Base-by-base conservation (phyloP, 306 rosid genomes). In the Casuarina equisetifolia region DNA sequence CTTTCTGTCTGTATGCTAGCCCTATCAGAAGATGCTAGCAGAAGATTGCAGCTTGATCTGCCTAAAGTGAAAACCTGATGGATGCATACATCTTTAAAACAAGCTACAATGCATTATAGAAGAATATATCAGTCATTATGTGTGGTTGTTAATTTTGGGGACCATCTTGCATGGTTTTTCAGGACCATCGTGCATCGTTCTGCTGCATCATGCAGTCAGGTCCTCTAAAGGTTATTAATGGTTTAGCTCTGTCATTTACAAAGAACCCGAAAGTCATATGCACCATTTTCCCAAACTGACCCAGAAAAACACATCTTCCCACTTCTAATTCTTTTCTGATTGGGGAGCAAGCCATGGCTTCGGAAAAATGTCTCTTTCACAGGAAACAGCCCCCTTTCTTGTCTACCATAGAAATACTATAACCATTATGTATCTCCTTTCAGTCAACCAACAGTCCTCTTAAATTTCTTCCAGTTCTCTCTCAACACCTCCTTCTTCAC, bases 371-470 rank as follows among this genome's bases (percentile, higher is more conserved):
- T 90, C 90, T 81, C 82, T 82, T 76, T 59, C 20, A 72, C 66
- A 78, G 84, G 91, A 87, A 90, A 85, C 97, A 88, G 82, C 79
- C 39, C 80, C 72, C 86, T 73, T 38, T 74, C 73, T 72, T 86
- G 85, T 79, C 76, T 25, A 82, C 19, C 61, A 32, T 9, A 59
- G 11, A 36, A 40, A 54, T 6, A 54, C 57, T 48, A 43, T 70
- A 11, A 70, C 59, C 64, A 67, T 46, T 58, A 51, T 49, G 4
- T 19, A 44, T 68, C 68, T 78, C 55, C 73, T 72, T 50, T 40
- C 77, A 0, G 55, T 72, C 81, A 64, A 36, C 42, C 73, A 70
- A 48, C 70, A 58, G 50, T 78, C 81, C 74, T 72, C 67, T 76
- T 74, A 81, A 40, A 69, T 73, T 53, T 39, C 70, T 50, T 69